Evolutionary conservation across 345 rosid species (phyloP), one percentile per base, ranked within the genome.

Genomic region (Salix viminalis): DNA sequence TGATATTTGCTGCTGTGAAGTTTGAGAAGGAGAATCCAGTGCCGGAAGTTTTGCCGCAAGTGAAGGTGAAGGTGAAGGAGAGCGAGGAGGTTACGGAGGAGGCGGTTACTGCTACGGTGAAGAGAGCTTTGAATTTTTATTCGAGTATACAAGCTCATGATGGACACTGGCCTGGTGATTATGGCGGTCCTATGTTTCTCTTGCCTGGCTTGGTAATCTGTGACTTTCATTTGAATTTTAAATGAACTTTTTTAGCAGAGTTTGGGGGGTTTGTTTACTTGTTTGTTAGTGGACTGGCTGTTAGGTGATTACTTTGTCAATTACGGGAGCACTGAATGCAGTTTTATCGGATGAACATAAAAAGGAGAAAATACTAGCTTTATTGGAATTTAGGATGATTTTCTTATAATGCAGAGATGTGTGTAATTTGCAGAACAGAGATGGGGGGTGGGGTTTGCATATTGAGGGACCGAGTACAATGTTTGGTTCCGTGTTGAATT

Each of bases 361-460:
- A 77, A 75, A 72, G 58, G 98, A 96, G 86, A 18, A 50, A 50
- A 50, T 21, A 14, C 7, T 21, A 21, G 60, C 37, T 65, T 71
- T 34, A 30, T 41, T 71, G 34, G 30, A 7, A 21, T 23, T 76
- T 26, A 41, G 42, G 12, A 2, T 32, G 50, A n/a, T 30, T 12
- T n/a, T 28, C 36, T 15, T 21, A 41, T 42, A 41, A 73, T 62
- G 69, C 39, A 16, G 28, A 39, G 44, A 52, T 42, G 12, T 21
- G 10, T 80, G 67, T 30, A 76, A 73, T 80, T 54, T 89, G 71
- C 91, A 96, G 99, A 96, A 96, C 73, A 82, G 83, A 84, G 99
- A 96, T 78, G 99, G 98, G 34, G 98, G 98, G 10, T 96, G 99
- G 99, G 98, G 99, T 70, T 90, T 96, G 73, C 99, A 96, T 84